Conservation (phyloP, 192 early-diverging fungal species). For the Backusella westeae region DNA sequence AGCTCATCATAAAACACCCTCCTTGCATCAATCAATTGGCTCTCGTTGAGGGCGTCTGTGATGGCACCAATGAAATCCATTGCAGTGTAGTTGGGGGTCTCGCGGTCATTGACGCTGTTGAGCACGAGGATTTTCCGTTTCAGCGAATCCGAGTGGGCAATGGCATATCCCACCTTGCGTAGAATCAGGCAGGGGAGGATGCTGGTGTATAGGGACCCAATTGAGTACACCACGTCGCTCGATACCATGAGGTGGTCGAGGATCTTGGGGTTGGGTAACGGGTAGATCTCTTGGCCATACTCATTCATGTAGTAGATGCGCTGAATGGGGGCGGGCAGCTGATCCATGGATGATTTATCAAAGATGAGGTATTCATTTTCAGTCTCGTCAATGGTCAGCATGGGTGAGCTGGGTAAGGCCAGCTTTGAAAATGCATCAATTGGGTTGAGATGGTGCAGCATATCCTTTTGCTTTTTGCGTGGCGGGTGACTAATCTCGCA, state of each 20-base stretch:
- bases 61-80: slow-evolving; percentile 68
- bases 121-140: slow-evolving; percentile 63
- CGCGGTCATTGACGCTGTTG: slow-evolving; percentile 65
- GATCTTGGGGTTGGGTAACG: slow-evolving; percentile 59
- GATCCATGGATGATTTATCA: slow-evolving; percentile 32
- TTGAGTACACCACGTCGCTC: slow-evolving; percentile 63
- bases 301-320: slow-evolving; percentile 69
- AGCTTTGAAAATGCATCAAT: slow-evolving; percentile 35
- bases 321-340: slow-evolving; percentile 50
- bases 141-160: slow-evolving; percentile 50
- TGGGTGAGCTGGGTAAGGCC: neutral
- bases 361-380: slow-evolving; percentile 6
- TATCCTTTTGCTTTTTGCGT: neutral
- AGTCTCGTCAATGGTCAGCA: neutral
- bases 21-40: slow-evolving; percentile 31
- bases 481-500: slow-evolving; percentile 74
- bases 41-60: slow-evolving; percentile 58
- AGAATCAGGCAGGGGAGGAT: slow-evolving; percentile 69
- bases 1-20: slow-evolving; percentile 20
- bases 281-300: slow-evolving; percentile 67
- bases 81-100: slow-evolving; percentile 62
- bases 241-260: slow-evolving; percentile 43
- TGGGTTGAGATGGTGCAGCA: slow-evolving; percentile 14
- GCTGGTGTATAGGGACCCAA: slow-evolving; percentile 69
- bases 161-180: slow-evolving; percentile 58